Percentiles rank a stretch among this genome's conserved stretches.
phyloP scores from a whole-genome alignment of 2,329 filamentous ascomycete genomes.

The Thermothelomyces thermophilus region DNA sequence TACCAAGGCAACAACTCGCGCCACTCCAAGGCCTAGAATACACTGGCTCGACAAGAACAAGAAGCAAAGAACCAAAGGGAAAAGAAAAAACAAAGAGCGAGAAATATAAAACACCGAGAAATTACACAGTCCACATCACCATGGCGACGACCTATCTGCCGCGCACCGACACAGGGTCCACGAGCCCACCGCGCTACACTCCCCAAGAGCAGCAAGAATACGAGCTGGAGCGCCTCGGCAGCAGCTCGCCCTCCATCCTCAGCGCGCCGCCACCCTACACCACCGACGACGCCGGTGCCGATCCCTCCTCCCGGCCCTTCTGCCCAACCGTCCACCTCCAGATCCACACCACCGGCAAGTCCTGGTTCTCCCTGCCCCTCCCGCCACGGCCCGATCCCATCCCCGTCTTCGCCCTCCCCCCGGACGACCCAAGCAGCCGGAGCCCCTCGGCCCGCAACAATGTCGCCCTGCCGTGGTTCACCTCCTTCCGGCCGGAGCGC shows the following conservation, averaged over 20 bases:
- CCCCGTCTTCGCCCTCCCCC: constrained; percentile 34
- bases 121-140: neutral
- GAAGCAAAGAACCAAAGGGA: no score
- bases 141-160: constrained; percentile 2
- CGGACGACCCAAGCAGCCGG: constrained; percentile 22
- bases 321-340: constrained; percentile 40
- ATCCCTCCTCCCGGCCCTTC: constrained; percentile 30
- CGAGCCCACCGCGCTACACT: constrained; percentile 5
- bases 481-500: constrained; percentile 42
- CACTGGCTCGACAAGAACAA: no score
- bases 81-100: no score
- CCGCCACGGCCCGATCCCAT: constrained; percentile 36
- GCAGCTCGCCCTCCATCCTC: constrained; percentile 15
- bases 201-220: neutral
- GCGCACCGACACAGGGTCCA: neutral
- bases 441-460: no score
- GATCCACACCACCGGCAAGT: constrained; percentile 42
- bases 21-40: no score
- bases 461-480: constrained; percentile 31
- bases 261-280: constrained; percentile 28
- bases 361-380: constrained; percentile 37
- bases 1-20: no score
- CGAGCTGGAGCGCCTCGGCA: constrained; percentile 20
- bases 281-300: constrained; percentile 18
- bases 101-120: no score